Evolutionary conservation across 805 yeast species (phyloP), one percentile per base, ranked within the genome.

Genomic region (Schwanniomyces pseudopolymorphus): DNA sequence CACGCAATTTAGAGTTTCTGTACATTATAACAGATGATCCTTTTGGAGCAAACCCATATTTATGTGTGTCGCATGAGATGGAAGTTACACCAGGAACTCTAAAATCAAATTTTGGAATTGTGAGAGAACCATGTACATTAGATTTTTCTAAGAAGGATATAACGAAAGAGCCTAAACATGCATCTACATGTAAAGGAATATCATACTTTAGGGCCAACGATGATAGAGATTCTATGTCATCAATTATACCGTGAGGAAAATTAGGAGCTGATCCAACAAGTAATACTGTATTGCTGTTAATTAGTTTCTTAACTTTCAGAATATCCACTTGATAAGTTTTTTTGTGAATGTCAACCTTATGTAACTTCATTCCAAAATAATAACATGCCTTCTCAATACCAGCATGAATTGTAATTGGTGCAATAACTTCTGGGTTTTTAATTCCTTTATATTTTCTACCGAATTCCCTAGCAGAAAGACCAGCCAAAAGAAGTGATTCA

Each of bases 31-130:
- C 78, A 0, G 96, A 89, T 0, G 96, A 85, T 8, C 99, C 99
- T 67, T 92, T 92, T 33, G 99, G 99, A 7, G 98, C 97, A 75
- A 92, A 94, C 1, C 98, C 99, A 61, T 92, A 92, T 66, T 92
- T 92, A 74, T 92, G 99, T n/a, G 99, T 92, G 64, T 92, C 99
- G 69, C 98, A 94, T n/a, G 96, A 88, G 47, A 92, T 92, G 2
- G 97, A 90, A 0, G 98, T 94, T n/a, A 94, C 98, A 26, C 78
- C 94, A 0, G 89, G 85, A 2, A 89, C 75, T 53, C 92, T 72
- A 69, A 92, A 92, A 63, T 94, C 98, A 67, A 92, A 91, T 10
- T 69, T 59, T 5, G 87, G 85, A 2, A 71, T 52, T 4, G 55
- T 53, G 10, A 56, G 62, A 42, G 67, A 73, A 2, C 87, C 87